Percentiles rank a stretch among this genome's conserved stretches.
phyloP scores from a whole-genome alignment of 2,329 filamentous ascomycete genomes.

The Dryadomyces quercivorus region DNA sequence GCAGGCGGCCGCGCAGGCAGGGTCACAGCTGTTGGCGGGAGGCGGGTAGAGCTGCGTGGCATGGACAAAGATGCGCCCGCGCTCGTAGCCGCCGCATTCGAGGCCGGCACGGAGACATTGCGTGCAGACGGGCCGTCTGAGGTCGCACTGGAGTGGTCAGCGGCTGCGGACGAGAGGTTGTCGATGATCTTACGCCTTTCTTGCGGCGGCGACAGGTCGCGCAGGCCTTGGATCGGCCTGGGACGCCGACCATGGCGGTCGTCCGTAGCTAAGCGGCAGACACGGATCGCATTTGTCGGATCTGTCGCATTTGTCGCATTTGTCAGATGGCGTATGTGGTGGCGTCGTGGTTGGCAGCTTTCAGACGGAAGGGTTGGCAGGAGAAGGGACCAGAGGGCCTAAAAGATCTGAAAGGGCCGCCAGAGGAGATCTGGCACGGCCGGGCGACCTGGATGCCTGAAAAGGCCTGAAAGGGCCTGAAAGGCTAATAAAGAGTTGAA shows the following conservation, averaged over 20 bases:
- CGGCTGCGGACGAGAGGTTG: too few relatives aligned
- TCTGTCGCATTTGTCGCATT: too few relatives aligned
- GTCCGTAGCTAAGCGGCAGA: background rate
- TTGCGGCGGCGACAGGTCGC: conserved; percentile 13
- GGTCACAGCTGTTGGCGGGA: background rate
- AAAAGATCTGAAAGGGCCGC: too few relatives aligned
- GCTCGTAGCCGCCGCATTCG: conserved; percentile 15
- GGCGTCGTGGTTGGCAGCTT: too few relatives aligned
- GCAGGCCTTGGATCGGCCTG: conserved; percentile 14
- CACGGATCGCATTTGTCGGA: too few relatives aligned
- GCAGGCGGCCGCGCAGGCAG: too few relatives aligned
- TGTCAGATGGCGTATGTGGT: too few relatives aligned
- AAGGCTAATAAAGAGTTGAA: too few relatives aligned
- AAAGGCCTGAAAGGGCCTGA: background rate
- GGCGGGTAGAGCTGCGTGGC: conserved; percentile 8
- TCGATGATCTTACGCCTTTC: conserved; percentile 14
- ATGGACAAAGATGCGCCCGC: conserved; percentile 14
- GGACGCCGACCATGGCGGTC: conserved; percentile 12
- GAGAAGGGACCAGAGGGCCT: too few relatives aligned
- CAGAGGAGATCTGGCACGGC: too few relatives aligned
- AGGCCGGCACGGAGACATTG: conserved; percentile 13
- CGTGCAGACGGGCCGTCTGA: conserved; percentile 13
- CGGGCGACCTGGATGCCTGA: too few relatives aligned
- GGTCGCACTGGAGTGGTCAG: conserved; percentile 12
- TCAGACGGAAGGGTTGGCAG: too few relatives aligned